These are phyloP conservation scores for Mucor mucedo DNA, from an alignment of 371 early-diverging fungal species.

Conservation along the genomic window DNA sequence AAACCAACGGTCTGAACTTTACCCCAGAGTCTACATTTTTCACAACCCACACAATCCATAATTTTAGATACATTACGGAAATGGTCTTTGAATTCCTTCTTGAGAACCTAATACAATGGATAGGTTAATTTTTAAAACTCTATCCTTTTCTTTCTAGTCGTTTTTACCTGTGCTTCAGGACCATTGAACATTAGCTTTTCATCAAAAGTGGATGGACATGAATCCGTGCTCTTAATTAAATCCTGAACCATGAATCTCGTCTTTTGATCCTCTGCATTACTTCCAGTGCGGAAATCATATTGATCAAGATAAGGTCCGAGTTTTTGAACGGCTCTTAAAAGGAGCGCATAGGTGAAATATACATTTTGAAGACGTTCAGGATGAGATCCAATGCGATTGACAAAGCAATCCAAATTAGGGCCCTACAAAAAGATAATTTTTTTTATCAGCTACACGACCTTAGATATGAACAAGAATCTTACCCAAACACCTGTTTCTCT, in stretches of 20 bases:
- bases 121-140: background rate
- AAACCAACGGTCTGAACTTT: conserved; percentile 86
- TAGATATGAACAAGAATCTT: conserved; percentile 21
- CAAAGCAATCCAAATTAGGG: conserved; percentile 90
- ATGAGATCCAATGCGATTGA: conserved; percentile 82
- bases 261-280: conserved; percentile 54
- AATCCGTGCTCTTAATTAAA: conserved; percentile 60
- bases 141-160: background rate
- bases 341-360: conserved; percentile 88
- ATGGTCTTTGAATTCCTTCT: conserved; percentile 84
- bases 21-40: conserved; percentile 98
- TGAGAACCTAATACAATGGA: conserved; percentile 45
- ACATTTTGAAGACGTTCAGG: conserved; percentile 94
- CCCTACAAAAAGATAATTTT: too few species aligned
- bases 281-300: conserved; percentile 72
- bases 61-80: conserved; percentile 96
- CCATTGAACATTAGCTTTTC: conserved; percentile 83
- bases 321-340: conserved; percentile 85
- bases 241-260: conserved; percentile 63
- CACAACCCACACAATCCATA: conserved; percentile 98
- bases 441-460: background rate
- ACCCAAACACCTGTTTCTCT: conserved; percentile 88
- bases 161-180: conserved; percentile 36
- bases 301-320: conserved; percentile 76
- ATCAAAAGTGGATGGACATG: conserved; percentile 85